phyloP scores from a whole-genome alignment of 768 basidiomycete genomes.

The Boletus tomentosulus region DNA sequence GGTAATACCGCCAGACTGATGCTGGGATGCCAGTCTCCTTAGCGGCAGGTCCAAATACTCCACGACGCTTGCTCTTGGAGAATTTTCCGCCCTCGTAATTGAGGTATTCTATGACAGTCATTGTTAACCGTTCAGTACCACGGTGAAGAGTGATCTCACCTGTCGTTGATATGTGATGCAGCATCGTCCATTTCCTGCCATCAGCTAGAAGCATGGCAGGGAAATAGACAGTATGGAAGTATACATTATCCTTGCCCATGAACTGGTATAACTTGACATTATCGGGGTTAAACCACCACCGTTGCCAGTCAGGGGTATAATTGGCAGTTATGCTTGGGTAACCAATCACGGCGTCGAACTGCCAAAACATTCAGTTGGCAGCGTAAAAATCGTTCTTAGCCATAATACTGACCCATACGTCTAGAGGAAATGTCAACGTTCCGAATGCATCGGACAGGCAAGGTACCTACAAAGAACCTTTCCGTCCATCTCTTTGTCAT shows the following conservation, averaged over 20 bases:
- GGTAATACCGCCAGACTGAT: constrained; percentile 96
- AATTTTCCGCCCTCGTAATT: constrained; percentile 99
- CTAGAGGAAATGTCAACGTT: constrained; percentile 35
- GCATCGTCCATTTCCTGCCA: constrained; percentile 86
- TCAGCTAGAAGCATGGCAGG: constrained; percentile 89
- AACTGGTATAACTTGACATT: constrained; percentile 94
- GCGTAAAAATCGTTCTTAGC: not conserved
- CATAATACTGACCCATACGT: constrained; percentile 79
- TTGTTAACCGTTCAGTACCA: not conserved
- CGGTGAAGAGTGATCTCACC: constrained; percentile 45
- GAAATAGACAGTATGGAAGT: constrained; percentile 96
- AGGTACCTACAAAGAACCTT: constrained; percentile 90
- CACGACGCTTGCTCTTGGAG: constrained; percentile 94
- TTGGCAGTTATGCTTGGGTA: constrained; percentile 97
- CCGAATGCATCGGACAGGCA: not conserved
- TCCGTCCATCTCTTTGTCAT: constrained; percentile 80
- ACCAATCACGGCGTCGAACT: constrained; percentile 97
- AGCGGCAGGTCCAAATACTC: constrained; percentile 94
- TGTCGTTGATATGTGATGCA: constrained; percentile 93
- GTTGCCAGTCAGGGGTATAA: constrained; percentile 90
- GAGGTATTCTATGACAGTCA: constrained; percentile 67
- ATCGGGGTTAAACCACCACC: constrained; percentile 94
- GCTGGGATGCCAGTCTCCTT: constrained; percentile 90
- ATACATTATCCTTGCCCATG: constrained; percentile 99
- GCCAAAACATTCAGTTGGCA: constrained; percentile 4